These are phyloP conservation scores for Taphrina deformans DNA, from an alignment of 1,139 yeast species.

Conservation along the genomic window DNA sequence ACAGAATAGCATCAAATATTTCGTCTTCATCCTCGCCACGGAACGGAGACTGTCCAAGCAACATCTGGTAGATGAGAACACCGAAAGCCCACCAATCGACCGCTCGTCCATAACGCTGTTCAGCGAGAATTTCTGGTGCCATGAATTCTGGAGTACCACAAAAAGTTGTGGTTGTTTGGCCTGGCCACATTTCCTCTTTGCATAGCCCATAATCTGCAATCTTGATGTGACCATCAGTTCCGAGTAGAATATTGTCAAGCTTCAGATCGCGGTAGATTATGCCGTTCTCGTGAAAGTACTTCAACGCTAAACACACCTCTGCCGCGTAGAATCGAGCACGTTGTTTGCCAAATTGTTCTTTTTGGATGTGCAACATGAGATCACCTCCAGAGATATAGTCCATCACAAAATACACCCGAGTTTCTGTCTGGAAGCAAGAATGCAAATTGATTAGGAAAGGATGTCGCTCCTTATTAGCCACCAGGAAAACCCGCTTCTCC, in stretches of 20 bases:
- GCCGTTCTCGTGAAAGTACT: slow-evolving; percentile 92
- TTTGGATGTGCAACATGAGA: slow-evolving; percentile 98
- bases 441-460: slow-evolving; percentile 89
- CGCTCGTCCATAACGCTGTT: slow-evolving; percentile 85
- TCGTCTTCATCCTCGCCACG: slow-evolving; percentile 98
- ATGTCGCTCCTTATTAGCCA: slow-evolving; percentile 86
- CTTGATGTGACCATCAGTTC: slow-evolving; percentile 92
- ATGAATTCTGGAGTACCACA: slow-evolving; percentile 99
- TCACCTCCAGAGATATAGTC: slow-evolving; percentile 98
- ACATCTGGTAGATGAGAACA: slow-evolving; percentile 91
- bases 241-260: slow-evolving; percentile 84
- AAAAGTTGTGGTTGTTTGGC: slow-evolving; percentile 88
- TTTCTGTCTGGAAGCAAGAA: slow-evolving; percentile 97
- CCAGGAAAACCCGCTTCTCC: slow-evolving; percentile 66
- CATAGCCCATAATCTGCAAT: slow-evolving; percentile 96
- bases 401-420: slow-evolving; percentile 96
- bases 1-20: slow-evolving; percentile 93
- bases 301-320: slow-evolving; percentile 84
- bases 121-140: slow-evolving; percentile 97
- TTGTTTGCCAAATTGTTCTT: slow-evolving; percentile 79
- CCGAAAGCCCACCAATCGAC: slow-evolving; percentile 99
- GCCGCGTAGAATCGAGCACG: slow-evolving; percentile 97
- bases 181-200: slow-evolving; percentile 92
- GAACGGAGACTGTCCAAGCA: slow-evolving; percentile 93
- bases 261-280: slow-evolving; percentile 95